A percentile compares a stretch with the other conserved stretches of the same genome.
Evolutionary conservation across 2,329 filamentous ascomycete species (phyloP).

Genomic region (Beauveria caledonica): DNA sequence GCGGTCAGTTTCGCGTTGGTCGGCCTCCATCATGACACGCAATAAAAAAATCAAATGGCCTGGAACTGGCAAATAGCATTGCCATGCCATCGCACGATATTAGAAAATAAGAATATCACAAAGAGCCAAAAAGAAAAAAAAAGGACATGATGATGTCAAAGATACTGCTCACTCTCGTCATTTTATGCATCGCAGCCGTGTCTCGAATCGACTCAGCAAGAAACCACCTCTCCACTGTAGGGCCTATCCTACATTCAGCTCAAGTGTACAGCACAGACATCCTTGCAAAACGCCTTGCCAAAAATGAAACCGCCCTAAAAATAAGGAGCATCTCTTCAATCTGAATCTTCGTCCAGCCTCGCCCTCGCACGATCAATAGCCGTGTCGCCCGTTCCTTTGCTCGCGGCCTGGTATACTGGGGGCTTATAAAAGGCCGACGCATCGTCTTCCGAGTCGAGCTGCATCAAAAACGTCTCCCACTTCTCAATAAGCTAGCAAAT

Average conservation of each 20-base stretch:
- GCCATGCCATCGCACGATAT: background rate
- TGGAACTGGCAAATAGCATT: too few species aligned
- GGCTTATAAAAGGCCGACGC: slow-evolving; percentile 59
- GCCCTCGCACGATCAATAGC: slow-evolving; percentile 52
- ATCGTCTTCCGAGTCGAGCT: slow-evolving; percentile 89
- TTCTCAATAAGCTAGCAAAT: slow-evolving; percentile 60
- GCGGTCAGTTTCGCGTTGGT: too few species aligned
- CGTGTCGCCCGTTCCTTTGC: slow-evolving; percentile 47
- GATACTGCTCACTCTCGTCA: background rate
- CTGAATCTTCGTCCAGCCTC: slow-evolving; percentile 52
- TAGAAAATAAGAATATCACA: background rate
- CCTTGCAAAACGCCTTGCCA: slow-evolving; percentile 6
- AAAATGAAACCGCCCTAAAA: background rate
- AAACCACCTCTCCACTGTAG: background rate
- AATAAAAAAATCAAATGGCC: too few species aligned
- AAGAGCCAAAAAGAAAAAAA: background rate
- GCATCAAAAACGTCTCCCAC: slow-evolving; percentile 97
- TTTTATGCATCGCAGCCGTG: background rate
- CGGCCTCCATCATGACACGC: too few species aligned
- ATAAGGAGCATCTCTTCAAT: slow-evolving; percentile 28
- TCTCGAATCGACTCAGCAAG: background rate
- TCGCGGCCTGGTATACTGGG: slow-evolving; percentile 44
- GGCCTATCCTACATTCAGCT: background rate
- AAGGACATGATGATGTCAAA: background rate
- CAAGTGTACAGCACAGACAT: background rate